Evolutionary conservation across 345 rosid genomes (phyloP).

Genomic region (Syzygium oleosum): DNA sequence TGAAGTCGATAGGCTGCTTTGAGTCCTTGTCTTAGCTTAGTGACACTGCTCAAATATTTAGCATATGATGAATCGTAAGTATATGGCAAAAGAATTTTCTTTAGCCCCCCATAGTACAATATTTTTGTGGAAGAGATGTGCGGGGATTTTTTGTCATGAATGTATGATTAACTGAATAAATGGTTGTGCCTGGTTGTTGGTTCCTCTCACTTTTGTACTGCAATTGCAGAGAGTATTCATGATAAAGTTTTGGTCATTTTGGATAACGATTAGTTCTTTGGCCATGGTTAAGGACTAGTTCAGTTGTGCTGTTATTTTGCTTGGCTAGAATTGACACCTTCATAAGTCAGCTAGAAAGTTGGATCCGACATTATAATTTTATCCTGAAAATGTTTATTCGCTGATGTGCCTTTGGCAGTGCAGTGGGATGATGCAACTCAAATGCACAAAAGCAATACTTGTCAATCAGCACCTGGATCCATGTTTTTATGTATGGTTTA

Average conservation of each 20-base stretch:
- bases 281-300: background rate
- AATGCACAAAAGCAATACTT: conserved; percentile 49
- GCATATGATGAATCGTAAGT: too few relatives aligned
- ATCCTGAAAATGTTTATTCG: background rate
- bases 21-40: too few relatives aligned
- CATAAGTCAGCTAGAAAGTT: too few relatives aligned
- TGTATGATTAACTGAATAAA: too few relatives aligned
- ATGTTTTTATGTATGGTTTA: conserved; percentile 49
- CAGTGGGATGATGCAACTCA: conserved; percentile 48
- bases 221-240: too few relatives aligned
- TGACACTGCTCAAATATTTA: too few relatives aligned
- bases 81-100: too few relatives aligned
- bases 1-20: background rate
- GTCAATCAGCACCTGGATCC: conserved; percentile 30
- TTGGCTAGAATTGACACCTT: too few relatives aligned
- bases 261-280: background rate
- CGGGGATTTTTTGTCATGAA: background rate
- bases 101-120: too few relatives aligned
- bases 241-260: background rate
- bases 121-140: background rate
- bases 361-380: too few relatives aligned
- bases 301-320: background rate
- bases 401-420: background rate
- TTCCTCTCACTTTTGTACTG: too few relatives aligned
- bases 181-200: too few relatives aligned